Evolutionary conservation across 257 asterid species (phyloP), one percentile per base, ranked within the genome.

Genomic region (Solanum bulbocastanum): DNA sequence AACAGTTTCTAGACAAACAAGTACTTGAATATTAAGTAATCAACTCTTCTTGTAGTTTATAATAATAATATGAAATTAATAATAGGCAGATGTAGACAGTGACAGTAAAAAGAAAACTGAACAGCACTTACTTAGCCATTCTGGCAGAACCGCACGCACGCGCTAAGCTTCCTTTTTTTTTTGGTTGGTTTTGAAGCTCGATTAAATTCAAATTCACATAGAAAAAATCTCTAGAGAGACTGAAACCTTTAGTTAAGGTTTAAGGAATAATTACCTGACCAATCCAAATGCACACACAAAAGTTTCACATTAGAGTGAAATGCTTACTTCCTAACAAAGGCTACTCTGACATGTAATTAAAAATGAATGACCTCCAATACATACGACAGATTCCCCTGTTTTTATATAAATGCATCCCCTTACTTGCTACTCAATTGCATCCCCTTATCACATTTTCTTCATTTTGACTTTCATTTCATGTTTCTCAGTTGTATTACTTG

Each of bases 111-210:
- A 88, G 85, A 73, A 81, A 89, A 79, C 73, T 44, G 60, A 73
- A 71, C 87, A 72, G 87, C 88, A 87, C 83, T 88, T 87, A 78
- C 90, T 44, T 73, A 62, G 88, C 91, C 91, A 83, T 89, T 90
- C 93, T 90, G 88, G 71, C 89, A 83, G 87, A 87, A 87, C 60
- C 90, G 85, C 83, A 88, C 92, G 91, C 94, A 89, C 94, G 94
- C 49, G 10, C 33, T 11, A 52, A 42, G 42, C 42, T 56, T 40
- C n/a, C 33, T 52, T 2, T 37, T 7, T 10, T 49, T 52, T 6
- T 56, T 56, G n/a, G 23, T 56, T 56, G 10, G n/a, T 12, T 44
- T 42, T 5, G 6, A 44, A 44, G 56, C 20, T 46, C 8, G 58
- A 14, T 6, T 56, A 56, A 56, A 56, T 56, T 18, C 0, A 0